A percentile compares a stretch with the other conserved stretches of the same genome.
Conservation (phyloP, 371 early-diverging fungal genomes). For the Phascolomyces articulosus region DNA sequence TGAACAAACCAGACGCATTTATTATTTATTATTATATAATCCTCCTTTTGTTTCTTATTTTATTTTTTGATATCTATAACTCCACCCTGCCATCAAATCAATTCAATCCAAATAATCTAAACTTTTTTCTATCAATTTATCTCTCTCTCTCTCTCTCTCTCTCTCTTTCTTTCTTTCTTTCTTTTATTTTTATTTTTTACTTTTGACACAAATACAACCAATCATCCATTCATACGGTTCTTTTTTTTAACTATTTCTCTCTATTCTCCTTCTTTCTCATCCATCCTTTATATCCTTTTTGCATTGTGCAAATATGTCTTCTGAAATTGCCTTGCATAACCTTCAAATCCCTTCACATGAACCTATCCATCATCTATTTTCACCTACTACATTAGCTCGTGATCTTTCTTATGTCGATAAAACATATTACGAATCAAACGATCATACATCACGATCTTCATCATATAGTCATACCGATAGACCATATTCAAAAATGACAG, state of each 20-base stretch:
- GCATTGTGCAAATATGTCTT: conserved; percentile 1
- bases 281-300: conserved; percentile 12
- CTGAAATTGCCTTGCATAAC: conserved; percentile 9
- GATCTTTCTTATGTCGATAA: conserved; percentile 29
- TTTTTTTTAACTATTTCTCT: conserved; percentile 2
- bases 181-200: too few species aligned
- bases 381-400: conserved; percentile 28
- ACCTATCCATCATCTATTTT: conserved; percentile 34
- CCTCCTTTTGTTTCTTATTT: conserved; percentile 5
- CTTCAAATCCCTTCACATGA: conserved; percentile 15
- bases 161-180: conserved; percentile 1
- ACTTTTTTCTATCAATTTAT: conserved; percentile 2
- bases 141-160: neutral
- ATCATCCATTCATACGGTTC: neutral
- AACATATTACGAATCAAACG: conserved; percentile 22
- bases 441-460: neutral
- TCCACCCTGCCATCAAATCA: neutral
- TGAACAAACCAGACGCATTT: conserved; percentile 8
- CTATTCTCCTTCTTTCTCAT: conserved; percentile 10
- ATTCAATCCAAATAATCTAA: too few species aligned
- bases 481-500: conserved; percentile 1
- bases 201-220: too few species aligned
- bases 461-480: neutral
- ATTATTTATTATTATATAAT: conserved; percentile 6
- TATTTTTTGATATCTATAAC: neutral